Percentiles rank a stretch among this genome's conserved stretches.
phyloP scores from a whole-genome alignment of 345 rosid species.

The Acer yangbiense region DNA sequence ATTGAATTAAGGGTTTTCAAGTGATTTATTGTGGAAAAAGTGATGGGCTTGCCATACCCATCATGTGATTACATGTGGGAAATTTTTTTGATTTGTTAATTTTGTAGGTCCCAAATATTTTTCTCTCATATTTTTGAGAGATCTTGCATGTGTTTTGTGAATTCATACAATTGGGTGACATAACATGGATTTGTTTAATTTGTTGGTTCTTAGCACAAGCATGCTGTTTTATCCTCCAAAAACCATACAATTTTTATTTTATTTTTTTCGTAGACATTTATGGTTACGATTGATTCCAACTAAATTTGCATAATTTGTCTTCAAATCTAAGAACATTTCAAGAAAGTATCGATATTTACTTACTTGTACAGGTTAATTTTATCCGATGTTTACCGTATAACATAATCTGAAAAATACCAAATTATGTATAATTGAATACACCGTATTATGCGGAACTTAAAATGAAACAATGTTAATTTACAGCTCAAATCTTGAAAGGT shows the following conservation, averaged over 20 bases:
- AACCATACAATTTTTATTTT: too few relatives aligned
- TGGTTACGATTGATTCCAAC: neutral
- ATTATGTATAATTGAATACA: neutral
- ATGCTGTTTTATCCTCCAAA: conserved; percentile 1
- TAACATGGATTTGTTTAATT: conserved; percentile 31
- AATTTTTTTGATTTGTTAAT: conserved; percentile 22
- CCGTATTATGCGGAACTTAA: neutral
- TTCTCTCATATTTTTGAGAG: conserved; percentile 8
- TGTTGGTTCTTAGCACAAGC: conserved; percentile 24
- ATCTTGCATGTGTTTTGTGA: conserved; percentile 53
- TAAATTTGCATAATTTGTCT: neutral
- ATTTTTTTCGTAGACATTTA: neutral
- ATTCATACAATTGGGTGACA: conserved; percentile 35
- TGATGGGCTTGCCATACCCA: conserved; percentile 49
- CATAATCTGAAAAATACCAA: neutral
- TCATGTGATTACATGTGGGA: conserved; percentile 68
- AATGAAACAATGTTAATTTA: neutral
- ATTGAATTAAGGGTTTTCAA: neutral
- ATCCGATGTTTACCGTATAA: too few relatives aligned
- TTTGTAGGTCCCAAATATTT: conserved; percentile 26
- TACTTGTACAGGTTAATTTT: neutral
- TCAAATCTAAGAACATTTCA: neutral
- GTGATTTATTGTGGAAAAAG: conserved; percentile 23
- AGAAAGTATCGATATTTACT: neutral
- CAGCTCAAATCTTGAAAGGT: neutral